Evolutionary conservation across 2,329 filamentous ascomycete species (phyloP), one percentile per base, ranked within the genome.

Genomic region (Pestalotiopsis fici): DNA sequence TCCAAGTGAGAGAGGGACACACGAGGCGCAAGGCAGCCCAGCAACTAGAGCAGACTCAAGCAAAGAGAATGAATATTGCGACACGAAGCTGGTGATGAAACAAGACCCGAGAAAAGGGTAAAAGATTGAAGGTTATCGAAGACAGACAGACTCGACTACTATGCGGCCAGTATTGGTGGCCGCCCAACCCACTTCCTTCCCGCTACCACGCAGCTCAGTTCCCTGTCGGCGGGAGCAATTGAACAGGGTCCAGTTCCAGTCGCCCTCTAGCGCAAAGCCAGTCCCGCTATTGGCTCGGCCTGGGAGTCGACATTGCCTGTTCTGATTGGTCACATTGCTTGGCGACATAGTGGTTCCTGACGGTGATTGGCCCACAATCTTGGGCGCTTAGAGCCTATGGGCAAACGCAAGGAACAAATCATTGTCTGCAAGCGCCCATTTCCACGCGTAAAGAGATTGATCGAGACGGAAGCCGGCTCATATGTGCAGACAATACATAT

Each of bases 331-430:
- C 69, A 68, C 64, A 54, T 66, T 56, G 64, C 74, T 74, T 75
- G 73, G 74, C 72, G 60, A 25, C 50, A 67, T 55, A 62, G 61
- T 50, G 25, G 66, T 69, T 67, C 65, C 65, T 69, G 60, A 50
- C 39, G 66, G 55, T 75, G 70, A 75, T 75, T 76, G 74, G 73
- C 66, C 59, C 59, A 28, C 66, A 43, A 18, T 62, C 50, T 69
- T 35, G 57, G 73, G 74, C 74, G 74, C 74, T 75, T 76, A 76
- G 67, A 59, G 68, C 68, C 64, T 66, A 69, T 65, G 69, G 69
- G 28, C 70, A 69, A 68, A 67, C 66, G 66, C 31, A 66, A 67
- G 69, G 72, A 72, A 70, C 66, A 72, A 66, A 71, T 69, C 65
- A 64, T 61, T 71, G 70, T 50, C 47, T 71, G 69, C 70, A 76